phyloP scores from a whole-genome alignment of 352 stramenopile genomes.

The Salisapilia sapeloensis region DNA sequence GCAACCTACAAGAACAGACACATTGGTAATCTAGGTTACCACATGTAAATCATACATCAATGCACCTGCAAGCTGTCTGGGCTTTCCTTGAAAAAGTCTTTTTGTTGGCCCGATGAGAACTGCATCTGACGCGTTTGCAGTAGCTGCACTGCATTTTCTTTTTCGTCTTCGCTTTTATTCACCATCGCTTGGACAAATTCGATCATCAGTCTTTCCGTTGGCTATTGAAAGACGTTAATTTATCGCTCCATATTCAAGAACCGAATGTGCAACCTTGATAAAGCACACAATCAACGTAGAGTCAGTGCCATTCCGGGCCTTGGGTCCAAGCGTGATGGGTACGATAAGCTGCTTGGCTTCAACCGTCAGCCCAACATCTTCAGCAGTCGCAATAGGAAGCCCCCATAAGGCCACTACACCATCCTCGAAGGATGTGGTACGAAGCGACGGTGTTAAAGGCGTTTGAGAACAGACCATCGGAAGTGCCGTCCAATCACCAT shows the following conservation, averaged over 20 bases:
- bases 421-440: constrained; percentile 5
- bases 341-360: constrained; percentile 23
- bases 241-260: neutral
- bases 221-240: too few species aligned
- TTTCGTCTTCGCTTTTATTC: neutral
- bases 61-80: constrained; percentile 1
- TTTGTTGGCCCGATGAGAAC: constrained; percentile 17
- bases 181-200: constrained; percentile 22
- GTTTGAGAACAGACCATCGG: constrained; percentile 10
- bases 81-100: constrained; percentile 10
- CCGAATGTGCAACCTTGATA: neutral
- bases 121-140: constrained; percentile 36
- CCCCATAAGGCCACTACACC: constrained; percentile 22
- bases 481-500: constrained; percentile 26
- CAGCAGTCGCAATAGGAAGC: constrained; percentile 17
- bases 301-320: constrained; percentile 9
- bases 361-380: constrained; percentile 23
- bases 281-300: constrained; percentile 24
- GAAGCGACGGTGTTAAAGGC: constrained; percentile 11
- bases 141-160: constrained; percentile 7
- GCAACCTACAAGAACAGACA: constrained; percentile 1
- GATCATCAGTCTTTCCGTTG: constrained; percentile 17
- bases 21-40: neutral
- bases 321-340: constrained; percentile 21
- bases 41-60: neutral